Evolutionary conservation across 371 early-diverging fungal genomes (phyloP), one percentile per base, ranked within the genome.

Genomic region (Gilbertella persicaria): DNA sequence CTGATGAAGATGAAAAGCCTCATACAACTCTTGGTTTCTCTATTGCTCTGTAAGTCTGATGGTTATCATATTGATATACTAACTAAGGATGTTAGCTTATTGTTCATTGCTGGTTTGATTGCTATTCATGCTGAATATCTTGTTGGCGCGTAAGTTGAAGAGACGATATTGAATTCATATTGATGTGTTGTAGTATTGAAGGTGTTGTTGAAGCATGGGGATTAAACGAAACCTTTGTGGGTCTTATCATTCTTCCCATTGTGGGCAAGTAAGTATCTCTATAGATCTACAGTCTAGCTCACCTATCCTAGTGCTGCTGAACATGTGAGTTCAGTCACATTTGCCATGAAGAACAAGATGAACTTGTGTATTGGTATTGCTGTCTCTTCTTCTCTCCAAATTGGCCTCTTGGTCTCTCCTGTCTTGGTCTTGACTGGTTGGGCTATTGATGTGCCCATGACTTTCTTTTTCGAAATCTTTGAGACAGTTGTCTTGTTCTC

Each of bases 261-360:
- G 92, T 93, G 20, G 90, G 93, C 42, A 74, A 74, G 73, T 73
- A 62, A 69, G 70, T 64, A 4, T 17, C 28, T 0, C 23, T 51
- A 13, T 12, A 28, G 13, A 23, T 20, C 38, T 80, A 80, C 9
- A 80, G 74, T 75, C 60, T 12, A 42, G 17, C 12, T n/a, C 23
- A 17, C 25, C 36, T 16, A 33, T 14, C 20, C 17, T 55, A 74
- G 71, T 47, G 73, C 73, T 49, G 76, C 76, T 35, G 76, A 75
- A 45, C 93, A 95, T 64, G 84, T 88, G 30, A 88, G 87, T 5
- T 90, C 93, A 0, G 84, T 93, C n/a, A 84, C 86, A 0, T 84
- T 88, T 25, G 92, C 96, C 0, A 78, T 90, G 60, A 84, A 89
- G 58, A 83, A 95, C 79, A 93, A 94, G 72, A 93, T 95, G 92